Base-by-base conservation (phyloP, 306 rosid species). In the Crotalaria pallida region DNA sequence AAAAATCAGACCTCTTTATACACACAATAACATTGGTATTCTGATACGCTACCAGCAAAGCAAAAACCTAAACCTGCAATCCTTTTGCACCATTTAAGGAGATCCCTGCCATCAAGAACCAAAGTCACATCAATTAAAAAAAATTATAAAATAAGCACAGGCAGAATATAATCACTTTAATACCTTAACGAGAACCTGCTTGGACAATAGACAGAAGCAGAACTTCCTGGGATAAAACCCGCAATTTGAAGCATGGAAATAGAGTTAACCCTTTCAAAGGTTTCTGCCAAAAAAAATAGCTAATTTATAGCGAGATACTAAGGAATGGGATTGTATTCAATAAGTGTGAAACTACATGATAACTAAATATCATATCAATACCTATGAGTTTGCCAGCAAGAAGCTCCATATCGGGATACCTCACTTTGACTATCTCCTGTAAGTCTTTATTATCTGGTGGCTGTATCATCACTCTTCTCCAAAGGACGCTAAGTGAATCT, bases 81-180 rank as follows among this genome's bases (percentile, higher is more conserved):
- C 63, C 98, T 94, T 76, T 87, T 90, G 87, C 97, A 88, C 98
- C 96, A 94, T 73, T 94, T 94, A 73, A 94, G 90, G 69, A 94
- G 92, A 83, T 94, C 96, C 84, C 98, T 93, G 81, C 65, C 79
- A 85, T 36, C 16, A 55, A 77, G 51, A 72, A 70, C 17, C 63
- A 60, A 55, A 43, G 69, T 23, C 9, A 48, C 22, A 45, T 52
- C 51, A 60, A 58, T 24, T 1, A 10, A 18, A 58, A 36, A 47
- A 58, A 49, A 40, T 5, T 67, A 11, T 38, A 41, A 38, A 41
- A 47, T n/a, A 59, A 19, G 48, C 43, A 55, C 15, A 23, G 33
- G 16, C 27, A 72, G 16, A 11, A 55, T 21, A 34, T 5, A 51
- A 67, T 75, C 44, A 58, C 31, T 49, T 27, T 53, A 33, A 40